These are phyloP conservation scores for Alternaria dauci DNA, from an alignment of 2,329 filamentous ascomycete species.

Conservation along the genomic window DNA sequence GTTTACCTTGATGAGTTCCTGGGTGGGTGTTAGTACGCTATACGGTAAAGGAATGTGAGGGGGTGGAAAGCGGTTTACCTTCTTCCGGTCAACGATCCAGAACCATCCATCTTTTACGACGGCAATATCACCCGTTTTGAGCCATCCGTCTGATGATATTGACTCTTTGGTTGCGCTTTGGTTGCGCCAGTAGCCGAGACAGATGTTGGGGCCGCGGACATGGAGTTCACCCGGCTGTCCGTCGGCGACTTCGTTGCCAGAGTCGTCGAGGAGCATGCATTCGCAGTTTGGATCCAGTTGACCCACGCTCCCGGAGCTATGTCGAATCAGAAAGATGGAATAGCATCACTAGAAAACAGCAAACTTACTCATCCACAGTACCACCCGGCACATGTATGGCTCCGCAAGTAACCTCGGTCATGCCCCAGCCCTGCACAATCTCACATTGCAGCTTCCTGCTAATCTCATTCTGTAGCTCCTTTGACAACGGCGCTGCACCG, in stretches of 20 bases:
- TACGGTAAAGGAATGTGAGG: neutral
- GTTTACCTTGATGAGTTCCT: slow-evolving; percentile 56
- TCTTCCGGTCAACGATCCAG: slow-evolving; percentile 51
- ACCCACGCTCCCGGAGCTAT: slow-evolving; percentile 52
- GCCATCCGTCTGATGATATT: slow-evolving; percentile 50
- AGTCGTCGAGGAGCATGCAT: slow-evolving; percentile 54
- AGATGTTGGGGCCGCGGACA: slow-evolving; percentile 53
- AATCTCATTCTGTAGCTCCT: slow-evolving; percentile 54
- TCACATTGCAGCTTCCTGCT: slow-evolving; percentile 45
- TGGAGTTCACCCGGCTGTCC: slow-evolving; percentile 52
- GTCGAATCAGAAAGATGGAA: neutral
- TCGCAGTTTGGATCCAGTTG: slow-evolving; percentile 52
- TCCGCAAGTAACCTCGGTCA: slow-evolving; percentile 55
- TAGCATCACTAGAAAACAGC: neutral
- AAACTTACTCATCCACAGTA: slow-evolving; percentile 43
- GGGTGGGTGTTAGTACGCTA: neutral
- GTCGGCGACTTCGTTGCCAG: slow-evolving; percentile 52
- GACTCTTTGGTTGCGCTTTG: slow-evolving; percentile 50
- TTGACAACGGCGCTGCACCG: slow-evolving; percentile 54
- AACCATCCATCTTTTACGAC: slow-evolving; percentile 46
- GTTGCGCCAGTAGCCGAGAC: slow-evolving; percentile 54
- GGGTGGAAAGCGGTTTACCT: slow-evolving; percentile 23
- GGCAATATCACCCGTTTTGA: slow-evolving; percentile 49
- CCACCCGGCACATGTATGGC: slow-evolving; percentile 50
- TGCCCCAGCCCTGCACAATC: slow-evolving; percentile 54